These are phyloP conservation scores for Ceratocystis smalleyi DNA, from an alignment of 2,329 filamentous ascomycete species.

Conservation along the genomic window DNA sequence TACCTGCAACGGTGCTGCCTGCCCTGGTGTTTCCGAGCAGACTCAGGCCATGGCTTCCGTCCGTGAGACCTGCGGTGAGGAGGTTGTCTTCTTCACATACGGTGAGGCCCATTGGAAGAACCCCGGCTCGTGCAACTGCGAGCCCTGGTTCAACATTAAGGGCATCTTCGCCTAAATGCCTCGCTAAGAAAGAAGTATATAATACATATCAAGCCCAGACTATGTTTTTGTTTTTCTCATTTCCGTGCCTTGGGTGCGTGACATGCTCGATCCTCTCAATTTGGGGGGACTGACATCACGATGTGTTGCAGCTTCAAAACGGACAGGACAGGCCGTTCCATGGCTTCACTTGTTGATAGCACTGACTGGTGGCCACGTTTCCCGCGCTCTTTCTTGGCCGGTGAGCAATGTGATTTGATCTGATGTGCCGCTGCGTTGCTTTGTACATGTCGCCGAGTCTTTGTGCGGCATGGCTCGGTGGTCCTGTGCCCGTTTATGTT, in stretches of 20 bases:
- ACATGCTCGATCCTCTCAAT: neutral
- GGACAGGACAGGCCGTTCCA: too few species aligned
- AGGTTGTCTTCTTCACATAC: constrained; percentile 69
- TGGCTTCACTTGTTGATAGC: too few species aligned
- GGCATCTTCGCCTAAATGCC: constrained; percentile 15
- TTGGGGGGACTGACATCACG: too few species aligned
- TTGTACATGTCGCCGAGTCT: neutral
- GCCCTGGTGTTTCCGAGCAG: constrained; percentile 55
- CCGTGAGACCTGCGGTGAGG: constrained; percentile 45
- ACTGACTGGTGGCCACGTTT: too few species aligned
- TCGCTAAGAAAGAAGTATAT: neutral
- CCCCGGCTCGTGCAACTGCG: constrained; percentile 51
- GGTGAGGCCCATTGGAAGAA: constrained; percentile 71
- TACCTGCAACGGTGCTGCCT: constrained; percentile 52
- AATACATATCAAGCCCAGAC: neutral
- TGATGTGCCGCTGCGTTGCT: neutral
- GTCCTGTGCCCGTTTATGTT: neutral
- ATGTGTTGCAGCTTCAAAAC: too few species aligned
- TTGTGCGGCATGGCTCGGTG: neutral
- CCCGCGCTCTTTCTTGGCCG: too few species aligned
- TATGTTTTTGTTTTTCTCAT: neutral
- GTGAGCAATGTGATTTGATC: neutral
- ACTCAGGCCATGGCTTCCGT: constrained; percentile 56
- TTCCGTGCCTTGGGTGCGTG: neutral
- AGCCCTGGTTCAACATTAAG: constrained; percentile 60